Conservation (phyloP, 139 green algal genomes). For the Micromonas commoda region DNA sequence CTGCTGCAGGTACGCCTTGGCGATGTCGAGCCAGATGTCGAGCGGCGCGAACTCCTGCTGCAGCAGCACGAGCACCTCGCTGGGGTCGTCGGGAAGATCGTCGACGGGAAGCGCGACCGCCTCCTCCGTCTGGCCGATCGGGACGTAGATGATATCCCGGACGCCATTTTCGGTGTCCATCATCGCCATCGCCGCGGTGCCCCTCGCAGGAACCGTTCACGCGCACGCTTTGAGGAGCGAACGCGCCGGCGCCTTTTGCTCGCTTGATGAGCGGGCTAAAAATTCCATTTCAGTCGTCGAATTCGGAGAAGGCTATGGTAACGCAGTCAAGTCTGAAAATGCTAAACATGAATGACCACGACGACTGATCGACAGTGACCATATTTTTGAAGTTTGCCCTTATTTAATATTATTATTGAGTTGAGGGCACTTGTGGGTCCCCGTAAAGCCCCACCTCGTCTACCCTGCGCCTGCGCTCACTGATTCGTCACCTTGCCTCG, state of each 20-base stretch:
- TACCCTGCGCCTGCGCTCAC: too few species aligned
- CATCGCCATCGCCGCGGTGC: too few species aligned
- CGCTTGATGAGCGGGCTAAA: too few species aligned
- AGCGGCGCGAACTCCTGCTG: conserved; percentile 20
- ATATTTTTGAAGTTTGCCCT: background rate
- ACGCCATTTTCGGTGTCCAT: background rate
- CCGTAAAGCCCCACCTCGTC: too few species aligned
- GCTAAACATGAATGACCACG: background rate
- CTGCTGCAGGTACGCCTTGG: conserved; percentile 7
- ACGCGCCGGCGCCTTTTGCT: too few species aligned
- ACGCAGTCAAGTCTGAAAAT: background rate
- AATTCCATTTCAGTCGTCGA: too few species aligned
- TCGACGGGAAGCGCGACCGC: background rate
- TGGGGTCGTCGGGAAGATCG: background rate
- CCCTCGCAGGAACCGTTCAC: too few species aligned
- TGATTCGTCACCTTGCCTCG: too few species aligned
- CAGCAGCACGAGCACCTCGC: background rate
- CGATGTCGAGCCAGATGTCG: background rate
- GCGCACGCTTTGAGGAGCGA: too few species aligned
- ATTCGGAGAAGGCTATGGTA: too few species aligned
- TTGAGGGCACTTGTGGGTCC: background rate
- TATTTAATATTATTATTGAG: background rate
- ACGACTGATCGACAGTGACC: background rate
- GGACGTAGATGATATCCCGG: conserved; percentile 1
- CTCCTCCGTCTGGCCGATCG: conserved; percentile 1